A percentile compares a stretch with the other conserved stretches of the same genome.
phyloP scores from a whole-genome alignment of 108 stramenopile genomes.

The Epipyxis sp. region DNA sequence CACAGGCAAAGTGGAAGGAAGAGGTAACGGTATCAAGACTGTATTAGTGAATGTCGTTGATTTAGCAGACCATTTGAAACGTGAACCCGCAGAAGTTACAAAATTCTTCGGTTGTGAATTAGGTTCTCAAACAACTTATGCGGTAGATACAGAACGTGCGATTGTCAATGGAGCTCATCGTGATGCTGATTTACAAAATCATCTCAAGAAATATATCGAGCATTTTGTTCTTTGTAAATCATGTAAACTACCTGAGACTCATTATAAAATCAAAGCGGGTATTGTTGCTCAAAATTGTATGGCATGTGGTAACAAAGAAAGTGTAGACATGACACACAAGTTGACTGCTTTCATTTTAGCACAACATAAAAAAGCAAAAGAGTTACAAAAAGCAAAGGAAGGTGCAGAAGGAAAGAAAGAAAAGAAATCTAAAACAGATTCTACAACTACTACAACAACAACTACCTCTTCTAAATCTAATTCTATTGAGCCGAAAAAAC shows the following conservation, averaged over 20 bases:
- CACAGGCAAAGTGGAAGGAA: conserved; percentile 97
- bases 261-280: conserved; percentile 92
- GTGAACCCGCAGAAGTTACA: conserved; percentile 71
- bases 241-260: conserved; percentile 91
- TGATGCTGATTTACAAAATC: conserved; percentile 75
- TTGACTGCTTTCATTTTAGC: conserved; percentile 70
- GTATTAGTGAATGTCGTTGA: conserved; percentile 89
- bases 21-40: conserved; percentile 99
- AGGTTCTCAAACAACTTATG: conserved; percentile 92
- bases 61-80: conserved; percentile 74
- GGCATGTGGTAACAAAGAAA: conserved; percentile 93
- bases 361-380: conserved; percentile 37
- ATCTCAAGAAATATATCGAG: conserved; percentile 87
- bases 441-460: conserved; percentile 38
- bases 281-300: conserved; percentile 86
- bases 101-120: conserved; percentile 98
- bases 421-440: conserved; percentile 52
- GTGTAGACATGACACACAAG: conserved; percentile 96
- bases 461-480: no score
- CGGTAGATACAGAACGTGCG: conserved; percentile 82
- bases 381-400: conserved; percentile 62
- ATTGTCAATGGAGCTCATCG: conserved; percentile 96
- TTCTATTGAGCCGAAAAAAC: no score
- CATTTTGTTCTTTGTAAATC: conserved; percentile 93
- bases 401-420: conserved; percentile 72